Base-by-base conservation (phyloP, 495 filamentous ascomycete species). In the Tuber calosporum region DNA sequence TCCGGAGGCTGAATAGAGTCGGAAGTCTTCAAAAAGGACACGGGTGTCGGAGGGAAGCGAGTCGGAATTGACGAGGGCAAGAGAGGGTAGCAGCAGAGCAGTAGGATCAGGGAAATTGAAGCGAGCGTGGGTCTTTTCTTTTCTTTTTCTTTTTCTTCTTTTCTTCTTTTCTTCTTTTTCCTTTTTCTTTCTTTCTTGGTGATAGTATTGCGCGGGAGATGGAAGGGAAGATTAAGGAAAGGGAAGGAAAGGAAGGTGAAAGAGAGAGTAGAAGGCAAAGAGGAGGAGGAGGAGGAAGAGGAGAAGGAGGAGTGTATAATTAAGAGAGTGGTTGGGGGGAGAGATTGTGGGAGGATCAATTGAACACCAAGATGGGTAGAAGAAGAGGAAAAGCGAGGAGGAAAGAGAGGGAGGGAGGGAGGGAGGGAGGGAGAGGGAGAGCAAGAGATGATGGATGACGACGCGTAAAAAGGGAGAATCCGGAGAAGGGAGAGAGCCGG, bases 31-130 rank as follows among this genome's bases (percentile, higher is more conserved):
- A 41, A 68, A 37, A 68, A 38, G 67, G 30, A 68, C 67, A 41
- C 68, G 75, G 68, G 73, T 74, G 75, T 78, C 68, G 69, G 74
- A 69, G 66, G 69, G 74, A 69, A 68, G 37, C 37, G 71, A 53
- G 71, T 68, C 69, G 73, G 41, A 71, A 66, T 77, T 68, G 41
- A 70, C 70, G 58, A 40, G 40, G 70, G 71, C 26, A 69, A 34
- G 48, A 40, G 67, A 43, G 30, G 40, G 69, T 38, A 37, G 78
- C 67, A 66, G 71, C 26, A 77, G n/a, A n/a, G 68, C 75, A 68
- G n/a, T 78, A 72, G 74, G 68, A 45, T 41, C n/a, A 37, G 26
- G n/a, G 71, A 48, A 37, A 68, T 69, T 39, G 2, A 69, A 41
- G 40, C 34, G 67, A 69, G 37, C 15, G 67, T 17, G 26, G 53